Evolutionary conservation across 148 eudicot genomes (phyloP).

Genomic region (Vaccinium macrocarpon): DNA sequence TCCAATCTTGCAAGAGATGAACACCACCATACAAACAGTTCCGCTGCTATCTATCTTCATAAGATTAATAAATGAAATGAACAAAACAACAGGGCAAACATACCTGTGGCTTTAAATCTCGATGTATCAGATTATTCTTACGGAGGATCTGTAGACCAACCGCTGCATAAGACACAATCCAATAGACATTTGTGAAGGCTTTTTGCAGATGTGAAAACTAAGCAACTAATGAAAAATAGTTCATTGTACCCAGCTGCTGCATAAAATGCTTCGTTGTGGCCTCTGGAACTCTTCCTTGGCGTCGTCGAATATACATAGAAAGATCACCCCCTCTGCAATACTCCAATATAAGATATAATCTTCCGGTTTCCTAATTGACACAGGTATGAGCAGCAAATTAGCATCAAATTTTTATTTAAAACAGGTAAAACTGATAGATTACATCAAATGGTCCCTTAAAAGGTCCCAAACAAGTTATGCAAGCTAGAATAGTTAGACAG

Average conservation of each 20-base stretch:
- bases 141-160: slow-evolving; percentile 85
- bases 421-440: neutral
- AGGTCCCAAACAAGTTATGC: neutral
- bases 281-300: slow-evolving; percentile 78
- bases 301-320: slow-evolving; percentile 64
- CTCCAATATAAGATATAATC: slow-evolving; percentile 88
- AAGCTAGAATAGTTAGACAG: neutral
- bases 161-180: slow-evolving; percentile 44
- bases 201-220: neutral
- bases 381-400: slow-evolving; percentile 3
- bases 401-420: neutral
- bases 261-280: slow-evolving; percentile 80
- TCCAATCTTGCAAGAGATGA: neutral
- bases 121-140: slow-evolving; percentile 82
- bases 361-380: slow-evolving; percentile 72
- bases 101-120: slow-evolving; percentile 97
- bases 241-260: slow-evolving; percentile 75
- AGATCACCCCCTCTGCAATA: slow-evolving; percentile 96
- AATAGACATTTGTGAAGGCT: slow-evolving; percentile 16
- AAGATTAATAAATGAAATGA: neutral
- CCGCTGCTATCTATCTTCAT: neutral
- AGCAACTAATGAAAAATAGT: neutral
- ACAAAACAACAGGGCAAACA: slow-evolving; percentile 9
- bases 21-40: neutral
- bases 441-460: neutral